Conservation (phyloP, 1,284 basidiomycete genomes). For the Xanthoconium separans region DNA sequence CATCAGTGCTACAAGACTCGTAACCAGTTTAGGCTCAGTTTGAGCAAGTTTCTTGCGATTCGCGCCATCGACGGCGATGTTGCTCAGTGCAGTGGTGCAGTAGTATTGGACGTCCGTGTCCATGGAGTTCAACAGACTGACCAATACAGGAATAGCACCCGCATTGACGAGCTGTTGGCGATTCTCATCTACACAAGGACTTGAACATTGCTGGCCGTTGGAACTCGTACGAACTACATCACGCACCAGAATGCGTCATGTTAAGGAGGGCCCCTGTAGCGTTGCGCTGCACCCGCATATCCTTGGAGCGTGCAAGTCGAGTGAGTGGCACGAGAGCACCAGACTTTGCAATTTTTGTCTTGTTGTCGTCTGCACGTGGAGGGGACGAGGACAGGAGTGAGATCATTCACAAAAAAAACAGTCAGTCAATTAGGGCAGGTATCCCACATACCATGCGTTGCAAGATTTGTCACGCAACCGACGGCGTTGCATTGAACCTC, state of each 20-base stretch:
- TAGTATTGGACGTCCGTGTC: constrained; percentile 99
- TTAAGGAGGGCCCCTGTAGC: constrained; percentile 98
- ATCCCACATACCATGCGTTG: constrained; percentile 82
- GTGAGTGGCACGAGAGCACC: constrained; percentile 97
- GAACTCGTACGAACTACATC: not conserved
- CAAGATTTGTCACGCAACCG: constrained; percentile 98
- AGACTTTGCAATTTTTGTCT: constrained; percentile 99
- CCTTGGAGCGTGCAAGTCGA: constrained; percentile 94
- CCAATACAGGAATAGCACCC: constrained; percentile 97
- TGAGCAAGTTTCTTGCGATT: constrained; percentile 97
- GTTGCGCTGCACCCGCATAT: constrained; percentile 99
- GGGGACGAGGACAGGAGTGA: not conserved
- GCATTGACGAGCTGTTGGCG: constrained; percentile 98
- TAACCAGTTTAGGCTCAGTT: constrained; percentile 93
- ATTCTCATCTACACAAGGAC: constrained; percentile 75
- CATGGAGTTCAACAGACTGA: constrained; percentile 91
- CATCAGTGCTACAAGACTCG: constrained; percentile 95
- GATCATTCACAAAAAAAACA: constrained; percentile 10
- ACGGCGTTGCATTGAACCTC: constrained; percentile 99
- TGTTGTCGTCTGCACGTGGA: constrained; percentile 84
- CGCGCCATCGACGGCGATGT: constrained; percentile 93
- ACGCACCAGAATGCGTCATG: constrained; percentile 96
- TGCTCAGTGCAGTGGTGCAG: constrained; percentile 97
- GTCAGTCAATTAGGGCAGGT: constrained; percentile 5
- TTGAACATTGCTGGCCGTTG: constrained; percentile 9